Evolutionary conservation across 2,329 filamentous ascomycete genomes (phyloP), one percentile per base, ranked within the genome.

Genomic region (Bipolaris sorokiniana): DNA sequence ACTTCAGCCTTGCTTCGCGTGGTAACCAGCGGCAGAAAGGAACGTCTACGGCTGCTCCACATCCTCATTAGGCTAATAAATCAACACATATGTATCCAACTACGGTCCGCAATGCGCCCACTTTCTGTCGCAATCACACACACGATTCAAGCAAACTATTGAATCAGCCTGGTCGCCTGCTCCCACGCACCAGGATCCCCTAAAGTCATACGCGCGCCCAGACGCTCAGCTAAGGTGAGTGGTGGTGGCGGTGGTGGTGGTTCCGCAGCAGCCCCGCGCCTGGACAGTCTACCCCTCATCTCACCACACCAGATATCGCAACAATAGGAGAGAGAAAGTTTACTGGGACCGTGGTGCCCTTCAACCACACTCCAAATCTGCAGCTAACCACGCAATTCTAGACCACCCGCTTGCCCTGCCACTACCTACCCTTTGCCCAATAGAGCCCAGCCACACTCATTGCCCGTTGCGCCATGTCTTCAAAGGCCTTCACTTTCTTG

Each of bases 401-500:
- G 56, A 49, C 45, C 40, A 51, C 11, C 34, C 34, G 22, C 22
- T 18, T 16, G 15, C 26, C 26, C 26, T 28, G 26, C 26, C 26
- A 28, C 26, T 28, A 9, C 9, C 26, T n/a, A 28, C 23, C 16
- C 48, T 45, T 42, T 41, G 38, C 31, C 13, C 47, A 50, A 31
- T 38, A 28, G 50, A 63, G 41, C 28, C 37, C 23, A 11, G 36
- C 45, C 52, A 44, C 49, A 31, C 34, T 16, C n/a, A 23, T 56
- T 42, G 20, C 28, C 44, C 11, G 20, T 49, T 45, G 48, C 26
- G 63, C 18, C 52, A 76, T 75, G 73, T 67, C 72, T 54, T 62
- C 70, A 40, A 67, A 71, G 34, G 72, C 72, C n/a, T 75, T 75
- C 54, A 81, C 83, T 41, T 91, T 94, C 78, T 81, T 94, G 60